Percentiles rank a stretch among this genome's conserved stretches.
These are phyloP conservation scores for Suhomyces bolitotheri DNA, from an alignment of 1,139 yeast species.

Conservation along the genomic window DNA sequence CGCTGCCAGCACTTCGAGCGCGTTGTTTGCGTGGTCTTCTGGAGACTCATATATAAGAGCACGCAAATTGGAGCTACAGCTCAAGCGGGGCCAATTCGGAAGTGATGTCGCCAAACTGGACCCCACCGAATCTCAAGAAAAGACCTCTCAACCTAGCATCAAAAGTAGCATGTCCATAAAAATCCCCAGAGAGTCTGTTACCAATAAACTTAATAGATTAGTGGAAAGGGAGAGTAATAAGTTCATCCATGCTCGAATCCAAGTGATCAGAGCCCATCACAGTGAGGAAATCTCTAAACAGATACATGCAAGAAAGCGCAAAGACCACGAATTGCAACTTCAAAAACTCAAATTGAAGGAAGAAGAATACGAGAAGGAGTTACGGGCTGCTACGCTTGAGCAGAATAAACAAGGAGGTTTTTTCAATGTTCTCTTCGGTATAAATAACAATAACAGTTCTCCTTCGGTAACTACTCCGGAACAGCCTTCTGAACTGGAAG, in stretches of 20 bases:
- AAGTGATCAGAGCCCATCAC: constrained; percentile 41
- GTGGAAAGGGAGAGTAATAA: constrained; percentile 41
- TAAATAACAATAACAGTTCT: constrained; percentile 7
- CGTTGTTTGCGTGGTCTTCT: constrained; percentile 48
- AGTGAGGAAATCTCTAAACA: constrained; percentile 39
- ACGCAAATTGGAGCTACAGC: constrained; percentile 31
- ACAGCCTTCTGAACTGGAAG: background rate
- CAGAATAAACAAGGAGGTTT: constrained; percentile 27
- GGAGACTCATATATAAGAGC: constrained; percentile 41
- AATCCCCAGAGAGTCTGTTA: constrained; percentile 22
- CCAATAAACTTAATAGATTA: constrained; percentile 27
- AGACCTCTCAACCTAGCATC: constrained; percentile 1
- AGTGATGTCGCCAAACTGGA: constrained; percentile 7
- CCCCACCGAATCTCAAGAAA: background rate
- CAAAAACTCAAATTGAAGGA: constrained; percentile 40
- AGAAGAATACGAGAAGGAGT: constrained; percentile 40
- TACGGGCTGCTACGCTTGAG: constrained; percentile 28
- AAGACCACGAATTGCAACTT: constrained; percentile 43
- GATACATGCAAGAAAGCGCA: constrained; percentile 42
- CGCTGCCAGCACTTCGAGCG: constrained; percentile 26
- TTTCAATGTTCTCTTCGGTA: constrained; percentile 32
- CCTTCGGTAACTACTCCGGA: background rate
- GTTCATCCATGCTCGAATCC: constrained; percentile 43
- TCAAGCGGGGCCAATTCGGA: constrained; percentile 11
- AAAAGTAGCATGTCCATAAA: constrained; percentile 10